Evolutionary conservation across 2,329 filamentous ascomycete species (phyloP), one percentile per base, ranked within the genome.

Genomic region (Thelonectria rubi): DNA sequence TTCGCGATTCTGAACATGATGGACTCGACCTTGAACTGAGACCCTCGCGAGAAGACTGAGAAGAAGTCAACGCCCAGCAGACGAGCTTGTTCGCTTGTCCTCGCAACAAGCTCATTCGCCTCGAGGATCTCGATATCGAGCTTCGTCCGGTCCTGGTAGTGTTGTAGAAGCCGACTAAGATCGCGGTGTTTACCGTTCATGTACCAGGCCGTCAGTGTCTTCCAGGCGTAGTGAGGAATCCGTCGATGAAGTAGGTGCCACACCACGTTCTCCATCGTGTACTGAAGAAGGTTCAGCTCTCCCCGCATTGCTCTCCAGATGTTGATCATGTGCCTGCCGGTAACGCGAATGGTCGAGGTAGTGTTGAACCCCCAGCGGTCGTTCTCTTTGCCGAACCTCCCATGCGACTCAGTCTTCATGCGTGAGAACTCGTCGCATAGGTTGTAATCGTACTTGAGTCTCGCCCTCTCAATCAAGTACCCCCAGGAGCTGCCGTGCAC

Each of bases 1-100:
- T 99, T 99, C 45, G 95, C 94, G 69, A 99, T 97, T 45, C 95
- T 88, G 72, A 98, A 97, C 95, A 99, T 98, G 70, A 97, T 89
- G 1, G 94, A 97, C 78, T 99, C 95, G 42, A 99, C 95, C 76
- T 99, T 99, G 84, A 96, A 98, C 74, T 99, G 95, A 0, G 94
- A 98, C 15, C 95, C 95, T 56, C 95, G 87, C 6, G 92, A 94
- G 72, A 97, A 95, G 56, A 99, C 95, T 0, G 94, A 97, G 75
- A 94, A 97, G 79, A 99, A 99, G 77, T 99, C 95, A 1, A 98
- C 91, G 0, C 95, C 95, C 3, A 99, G 84, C 11, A 99, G 81
- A 11, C 95, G 89, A 9, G 95, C 95, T 76, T 99, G 95, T 76
- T 99, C 95, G 69, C 93, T 97, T 0, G 93, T 98, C 55, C 94